Conservation (phyloP, 176 grass and related monocot species). For the Stipa capillata region DNA sequence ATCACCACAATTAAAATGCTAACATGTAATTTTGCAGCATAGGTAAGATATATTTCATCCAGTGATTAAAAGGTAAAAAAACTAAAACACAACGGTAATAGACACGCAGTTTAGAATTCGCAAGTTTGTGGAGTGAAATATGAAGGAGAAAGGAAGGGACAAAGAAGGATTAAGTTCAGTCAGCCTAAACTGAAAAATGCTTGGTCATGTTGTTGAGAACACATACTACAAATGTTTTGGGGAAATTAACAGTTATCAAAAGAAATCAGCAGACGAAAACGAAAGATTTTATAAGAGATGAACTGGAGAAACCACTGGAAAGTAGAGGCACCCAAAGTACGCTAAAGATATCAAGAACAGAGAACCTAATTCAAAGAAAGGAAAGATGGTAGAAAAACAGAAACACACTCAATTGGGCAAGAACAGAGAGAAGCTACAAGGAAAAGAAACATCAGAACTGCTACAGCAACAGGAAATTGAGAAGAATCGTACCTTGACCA, state of each 20-base stretch:
- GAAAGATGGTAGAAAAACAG: not conserved
- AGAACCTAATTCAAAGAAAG: not conserved
- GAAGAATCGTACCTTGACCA: constrained; percentile 9
- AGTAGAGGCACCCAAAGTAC: not conserved
- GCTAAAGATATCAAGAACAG: not conserved
- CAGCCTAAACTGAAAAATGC: not conserved
- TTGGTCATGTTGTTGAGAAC: not conserved
- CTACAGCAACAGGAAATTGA: not conserved
- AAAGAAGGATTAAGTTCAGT: not conserved
- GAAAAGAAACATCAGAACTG: not conserved
- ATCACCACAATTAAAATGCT: not conserved
- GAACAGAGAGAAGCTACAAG: not conserved
- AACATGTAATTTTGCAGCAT: not conserved
- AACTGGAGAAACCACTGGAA: not conserved
- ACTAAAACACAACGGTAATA: not conserved
- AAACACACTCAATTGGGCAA: not conserved
- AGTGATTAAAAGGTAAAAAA: not conserved
- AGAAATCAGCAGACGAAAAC: not conserved
- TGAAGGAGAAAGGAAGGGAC: not conserved
- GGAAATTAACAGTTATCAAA: not conserved
- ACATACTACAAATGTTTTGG: not conserved
- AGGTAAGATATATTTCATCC: not conserved
- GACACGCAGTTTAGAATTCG: not conserved
- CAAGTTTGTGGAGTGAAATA: not conserved
- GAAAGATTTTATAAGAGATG: not conserved